phyloP scores from a whole-genome alignment of 2,329 filamentous ascomycete genomes.

The Spiromastix sp. region DNA sequence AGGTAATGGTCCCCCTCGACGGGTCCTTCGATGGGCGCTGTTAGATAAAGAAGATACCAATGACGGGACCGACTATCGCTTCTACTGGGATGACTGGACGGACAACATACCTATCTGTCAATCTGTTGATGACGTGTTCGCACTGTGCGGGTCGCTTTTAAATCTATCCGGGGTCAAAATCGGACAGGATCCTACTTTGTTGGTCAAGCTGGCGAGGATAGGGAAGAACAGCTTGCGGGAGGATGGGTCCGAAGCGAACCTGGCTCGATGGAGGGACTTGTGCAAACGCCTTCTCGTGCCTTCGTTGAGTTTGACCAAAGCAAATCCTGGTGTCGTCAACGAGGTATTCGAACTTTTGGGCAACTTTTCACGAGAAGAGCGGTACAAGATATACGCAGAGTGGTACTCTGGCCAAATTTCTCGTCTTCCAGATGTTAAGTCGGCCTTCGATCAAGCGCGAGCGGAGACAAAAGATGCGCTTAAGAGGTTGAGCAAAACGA shows the following conservation, averaged over 20 bases:
- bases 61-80: slow-evolving; percentile 69
- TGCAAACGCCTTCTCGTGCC: slow-evolving; percentile 78
- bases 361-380: slow-evolving; percentile 61
- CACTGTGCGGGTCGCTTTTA: slow-evolving; percentile 71
- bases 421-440: slow-evolving; percentile 63
- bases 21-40: slow-evolving; percentile 71
- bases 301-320: slow-evolving; percentile 72
- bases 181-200: slow-evolving; percentile 66
- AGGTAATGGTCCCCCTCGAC: slow-evolving; percentile 49
- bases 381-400: slow-evolving; percentile 85
- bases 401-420: slow-evolving; percentile 79
- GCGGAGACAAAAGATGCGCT: slow-evolving; percentile 76
- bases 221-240: slow-evolving; percentile 63
- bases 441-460: slow-evolving; percentile 65
- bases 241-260: slow-evolving; percentile 61
- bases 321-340: slow-evolving; percentile 74
- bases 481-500: slow-evolving; percentile 81
- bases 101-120: slow-evolving; percentile 91
- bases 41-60: slow-evolving; percentile 67
- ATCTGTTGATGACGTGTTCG: slow-evolving; percentile 80
- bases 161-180: slow-evolving; percentile 83
- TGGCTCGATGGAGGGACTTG: slow-evolving; percentile 71
- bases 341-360: slow-evolving; percentile 78
- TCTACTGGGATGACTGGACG: slow-evolving; percentile 96
- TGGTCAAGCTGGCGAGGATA: slow-evolving; percentile 78